Conservation (phyloP, 2,329 filamentous ascomycete genomes). For the Pyrenochaeta sp. region DNA sequence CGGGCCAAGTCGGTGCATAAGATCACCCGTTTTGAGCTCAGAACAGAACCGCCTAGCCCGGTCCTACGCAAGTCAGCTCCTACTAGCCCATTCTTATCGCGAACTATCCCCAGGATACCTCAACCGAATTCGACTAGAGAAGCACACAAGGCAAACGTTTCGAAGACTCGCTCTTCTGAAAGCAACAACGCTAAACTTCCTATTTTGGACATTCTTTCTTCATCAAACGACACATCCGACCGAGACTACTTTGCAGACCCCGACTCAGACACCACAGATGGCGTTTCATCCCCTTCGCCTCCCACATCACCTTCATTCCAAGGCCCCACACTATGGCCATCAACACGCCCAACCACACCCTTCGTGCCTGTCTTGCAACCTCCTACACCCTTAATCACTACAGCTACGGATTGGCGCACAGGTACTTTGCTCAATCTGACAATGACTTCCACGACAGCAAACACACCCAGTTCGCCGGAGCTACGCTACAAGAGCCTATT, state of each 20-base stretch:
- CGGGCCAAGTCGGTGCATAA: conserved; percentile 32
- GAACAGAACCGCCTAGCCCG: conserved; percentile 30
- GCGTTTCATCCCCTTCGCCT: conserved; percentile 44
- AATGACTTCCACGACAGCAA: conserved; percentile 31
- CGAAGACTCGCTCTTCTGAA: conserved; percentile 3
- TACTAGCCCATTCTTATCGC: conserved; percentile 26
- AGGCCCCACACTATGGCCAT: conserved; percentile 35
- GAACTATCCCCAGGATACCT: conserved; percentile 14
- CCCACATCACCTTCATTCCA: conserved; percentile 33
- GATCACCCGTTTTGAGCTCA: conserved; percentile 27
- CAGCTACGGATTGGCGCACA: conserved; percentile 25
- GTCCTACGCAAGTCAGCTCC: conserved; percentile 23
- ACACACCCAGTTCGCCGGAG: conserved; percentile 49
- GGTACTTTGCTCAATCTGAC: conserved; percentile 30
- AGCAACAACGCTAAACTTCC: conserved; percentile 9
- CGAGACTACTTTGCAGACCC: conserved; percentile 40
- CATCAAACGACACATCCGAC: conserved; percentile 43
- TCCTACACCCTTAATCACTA: conserved; percentile 24
- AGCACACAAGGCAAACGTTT: conserved; percentile 13
- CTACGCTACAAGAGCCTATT: conserved; percentile 54
- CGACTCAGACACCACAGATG: conserved; percentile 43
- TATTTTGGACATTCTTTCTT: conserved; percentile 35
- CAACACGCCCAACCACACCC: conserved; percentile 32
- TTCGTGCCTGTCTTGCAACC: conserved; percentile 28
- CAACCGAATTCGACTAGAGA: conserved; percentile 18